Percentiles rank a stretch among this genome's conserved stretches.
These are phyloP conservation scores for Cryptococcus depauperatus DNA, from an alignment of 1,284 basidiomycete species.

Conservation along the genomic window DNA sequence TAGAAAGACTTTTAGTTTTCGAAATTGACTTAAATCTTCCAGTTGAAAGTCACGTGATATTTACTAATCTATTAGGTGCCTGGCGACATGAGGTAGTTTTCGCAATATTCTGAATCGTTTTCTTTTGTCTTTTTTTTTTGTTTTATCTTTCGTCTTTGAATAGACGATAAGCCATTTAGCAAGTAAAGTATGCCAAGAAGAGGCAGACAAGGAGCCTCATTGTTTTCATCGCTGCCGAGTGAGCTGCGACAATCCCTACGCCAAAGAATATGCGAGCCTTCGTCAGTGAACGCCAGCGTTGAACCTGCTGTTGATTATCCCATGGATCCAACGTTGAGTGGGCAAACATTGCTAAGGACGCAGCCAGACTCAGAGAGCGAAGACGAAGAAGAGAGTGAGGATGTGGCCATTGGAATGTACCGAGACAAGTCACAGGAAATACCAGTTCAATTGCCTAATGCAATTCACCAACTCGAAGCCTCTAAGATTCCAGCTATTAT, in stretches of 20 bases:
- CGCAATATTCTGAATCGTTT: too few species aligned
- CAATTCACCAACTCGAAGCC: not conserved
- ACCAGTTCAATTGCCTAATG: too few species aligned
- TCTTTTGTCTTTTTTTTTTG: not conserved
- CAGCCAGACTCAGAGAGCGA: constrained; percentile 11
- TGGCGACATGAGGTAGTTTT: not conserved
- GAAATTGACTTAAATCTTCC: constrained; percentile 1
- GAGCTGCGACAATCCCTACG: constrained; percentile 26
- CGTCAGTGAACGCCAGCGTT: not conserved
- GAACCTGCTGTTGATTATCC: not conserved
- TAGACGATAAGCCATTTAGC: too few species aligned
- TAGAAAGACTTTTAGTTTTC: too few species aligned
- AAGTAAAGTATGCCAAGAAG: constrained; percentile 3
- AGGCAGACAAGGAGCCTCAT: constrained; percentile 15
- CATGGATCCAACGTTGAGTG: not conserved
- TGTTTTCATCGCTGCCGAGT: constrained; percentile 35
- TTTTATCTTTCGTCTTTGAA: not conserved
- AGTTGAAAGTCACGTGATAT: not conserved
- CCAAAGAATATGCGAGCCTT: not conserved
- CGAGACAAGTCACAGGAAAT: too few species aligned
- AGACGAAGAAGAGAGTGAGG: constrained; percentile 4
- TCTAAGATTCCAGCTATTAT: too few species aligned
- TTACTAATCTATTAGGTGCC: not conserved
- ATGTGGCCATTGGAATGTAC: not conserved
- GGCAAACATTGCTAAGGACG: constrained; percentile 9